Conservation (phyloP, 352 stramenopile species). For the Pythium biforme region DNA sequence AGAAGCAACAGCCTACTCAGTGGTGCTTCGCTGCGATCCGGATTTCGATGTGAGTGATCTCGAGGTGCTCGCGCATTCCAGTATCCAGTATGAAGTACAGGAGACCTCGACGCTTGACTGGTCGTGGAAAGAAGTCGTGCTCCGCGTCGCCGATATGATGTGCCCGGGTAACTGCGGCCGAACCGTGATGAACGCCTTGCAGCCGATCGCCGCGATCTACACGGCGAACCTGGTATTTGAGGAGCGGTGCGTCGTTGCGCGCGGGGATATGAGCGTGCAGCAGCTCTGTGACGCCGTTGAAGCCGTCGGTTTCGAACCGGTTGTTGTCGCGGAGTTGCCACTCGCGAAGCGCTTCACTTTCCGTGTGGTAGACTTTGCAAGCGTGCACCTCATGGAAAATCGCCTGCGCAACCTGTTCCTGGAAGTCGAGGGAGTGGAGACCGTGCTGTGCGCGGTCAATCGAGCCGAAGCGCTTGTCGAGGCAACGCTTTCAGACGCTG, state of each 20-base stretch:
- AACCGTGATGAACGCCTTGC: constrained; percentile 65
- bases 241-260: constrained; percentile 50
- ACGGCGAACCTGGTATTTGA: constrained; percentile 59
- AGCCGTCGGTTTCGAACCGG: constrained; percentile 61
- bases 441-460: constrained; percentile 53
- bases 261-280: constrained; percentile 42
- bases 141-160: constrained; percentile 80
- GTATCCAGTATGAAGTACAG: constrained; percentile 38
- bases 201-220: constrained; percentile 43
- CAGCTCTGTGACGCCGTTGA: constrained; percentile 42
- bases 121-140: constrained; percentile 60
- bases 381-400: constrained; percentile 16
- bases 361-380: constrained; percentile 40
- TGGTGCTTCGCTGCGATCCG: constrained; percentile 37
- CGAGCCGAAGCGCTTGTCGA: constrained; percentile 57
- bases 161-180: constrained; percentile 72
- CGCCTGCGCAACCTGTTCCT: constrained; percentile 25
- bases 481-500: constrained; percentile 46
- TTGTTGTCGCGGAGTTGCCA: constrained; percentile 36
- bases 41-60: constrained; percentile 33
- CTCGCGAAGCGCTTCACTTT: constrained; percentile 57
- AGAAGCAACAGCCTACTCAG: background rate
- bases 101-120: constrained; percentile 41
- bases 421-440: constrained; percentile 67
- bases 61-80: constrained; percentile 25